phyloP scores from a whole-genome alignment of 768 basidiomycete genomes.

The Termitomyces bulborhizus region DNA sequence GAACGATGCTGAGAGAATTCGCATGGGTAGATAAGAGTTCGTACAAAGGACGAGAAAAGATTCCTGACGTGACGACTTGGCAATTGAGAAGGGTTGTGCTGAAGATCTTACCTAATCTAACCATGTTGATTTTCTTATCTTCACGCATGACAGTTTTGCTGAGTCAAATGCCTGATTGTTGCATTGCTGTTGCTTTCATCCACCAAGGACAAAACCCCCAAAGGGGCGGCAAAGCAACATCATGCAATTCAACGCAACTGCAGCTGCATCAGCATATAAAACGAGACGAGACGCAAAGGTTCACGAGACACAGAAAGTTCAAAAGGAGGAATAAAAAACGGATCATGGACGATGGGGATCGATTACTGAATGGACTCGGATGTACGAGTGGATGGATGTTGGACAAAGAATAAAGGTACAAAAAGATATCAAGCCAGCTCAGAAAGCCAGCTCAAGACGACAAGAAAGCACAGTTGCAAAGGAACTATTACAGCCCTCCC shows the following conservation, averaged over 20 bases:
- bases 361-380: not conserved
- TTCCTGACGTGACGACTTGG: no score
- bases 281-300: not conserved
- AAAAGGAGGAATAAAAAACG: not conserved
- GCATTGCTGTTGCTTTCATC: not conserved
- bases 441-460: conserved; percentile 9
- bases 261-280: not conserved
- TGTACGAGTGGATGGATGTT: not conserved
- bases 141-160: no score
- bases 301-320: not conserved
- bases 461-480: conserved; percentile 18
- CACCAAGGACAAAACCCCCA: not conserved
- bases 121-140: no score
- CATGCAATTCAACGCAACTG: not conserved
- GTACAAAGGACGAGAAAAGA: no score
- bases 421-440: conserved; percentile 9
- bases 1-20: not conserved
- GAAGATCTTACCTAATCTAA: no score
- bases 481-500: conserved; percentile 40
- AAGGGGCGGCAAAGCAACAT: not conserved
- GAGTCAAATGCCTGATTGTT: no score
- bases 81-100: no score
- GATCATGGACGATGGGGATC: not conserved
- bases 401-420: conserved; percentile 13
- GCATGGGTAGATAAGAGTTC: not conserved